Evolutionary conservation across 257 asterid species (phyloP).

Genomic region (Dorcoceras hygrometricum): DNA sequence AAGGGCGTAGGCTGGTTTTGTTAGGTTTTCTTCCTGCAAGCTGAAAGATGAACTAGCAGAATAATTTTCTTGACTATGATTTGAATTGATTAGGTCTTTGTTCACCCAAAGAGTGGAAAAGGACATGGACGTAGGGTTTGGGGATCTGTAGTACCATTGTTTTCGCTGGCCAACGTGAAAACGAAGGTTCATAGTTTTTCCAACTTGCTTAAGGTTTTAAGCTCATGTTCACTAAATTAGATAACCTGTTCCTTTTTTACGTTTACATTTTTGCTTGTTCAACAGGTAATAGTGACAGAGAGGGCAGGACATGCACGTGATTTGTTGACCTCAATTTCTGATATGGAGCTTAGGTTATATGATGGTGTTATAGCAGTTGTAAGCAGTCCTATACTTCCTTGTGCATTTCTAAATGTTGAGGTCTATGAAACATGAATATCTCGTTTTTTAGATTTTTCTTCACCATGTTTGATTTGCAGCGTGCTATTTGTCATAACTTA

Average conservation of each 20-base stretch:
- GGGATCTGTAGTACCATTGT: conserved; percentile 86
- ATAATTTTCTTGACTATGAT: conserved; percentile 19
- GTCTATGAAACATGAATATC: conserved; percentile 6
- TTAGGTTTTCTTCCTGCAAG: conserved; percentile 9
- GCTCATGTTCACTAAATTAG: conserved; percentile 2
- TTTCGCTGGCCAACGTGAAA: conserved; percentile 78
- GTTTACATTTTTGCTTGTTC: conserved; percentile 16
- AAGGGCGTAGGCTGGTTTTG: not conserved
- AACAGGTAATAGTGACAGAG: conserved; percentile 81
- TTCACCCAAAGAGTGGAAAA: conserved; percentile 94
- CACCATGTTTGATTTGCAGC: too few relatives aligned
- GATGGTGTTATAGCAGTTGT: conserved; percentile 94
- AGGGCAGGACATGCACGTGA: conserved; percentile 91
- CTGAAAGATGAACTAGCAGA: conserved; percentile 26
- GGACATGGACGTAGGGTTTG: conserved; percentile 75
- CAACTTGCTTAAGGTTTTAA: not conserved
- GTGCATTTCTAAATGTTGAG: conserved; percentile 16
- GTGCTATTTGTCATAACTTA: not conserved
- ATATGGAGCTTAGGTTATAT: conserved; percentile 60
- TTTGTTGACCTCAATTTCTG: conserved; percentile 62
- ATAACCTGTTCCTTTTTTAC: conserved; percentile 14
- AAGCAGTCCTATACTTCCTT: conserved; percentile 40
- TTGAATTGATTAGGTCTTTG: conserved; percentile 70
- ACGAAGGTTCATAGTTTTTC: conserved; percentile 54
- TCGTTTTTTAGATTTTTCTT: not conserved